These are phyloP conservation scores for Phlebiopsis gigantea DNA, from an alignment of 768 basidiomycete species.

Conservation along the genomic window DNA sequence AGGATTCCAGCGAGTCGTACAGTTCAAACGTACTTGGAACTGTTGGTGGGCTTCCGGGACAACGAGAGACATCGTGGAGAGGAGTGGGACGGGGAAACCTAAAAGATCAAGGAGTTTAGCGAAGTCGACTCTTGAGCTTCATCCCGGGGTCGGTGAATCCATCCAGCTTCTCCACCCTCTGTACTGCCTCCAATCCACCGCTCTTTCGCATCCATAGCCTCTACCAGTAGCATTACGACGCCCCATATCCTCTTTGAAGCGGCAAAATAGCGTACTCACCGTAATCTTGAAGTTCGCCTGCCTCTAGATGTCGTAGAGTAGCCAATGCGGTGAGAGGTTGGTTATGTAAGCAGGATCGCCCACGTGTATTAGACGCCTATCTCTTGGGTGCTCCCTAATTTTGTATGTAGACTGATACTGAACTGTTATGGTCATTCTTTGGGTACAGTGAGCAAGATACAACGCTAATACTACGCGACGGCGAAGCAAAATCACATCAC, in stretches of 20 bases:
- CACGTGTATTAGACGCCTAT: not conserved
- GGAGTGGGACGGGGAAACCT: not conserved
- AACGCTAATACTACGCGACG: not conserved
- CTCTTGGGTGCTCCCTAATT: not conserved
- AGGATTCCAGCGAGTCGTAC: not conserved
- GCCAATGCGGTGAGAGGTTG: not conserved
- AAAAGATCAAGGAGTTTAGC: not conserved
- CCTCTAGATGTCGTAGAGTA: not conserved
- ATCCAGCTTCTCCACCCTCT: constrained; percentile 10
- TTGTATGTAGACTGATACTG: too few relatives aligned
- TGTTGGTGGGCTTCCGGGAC: constrained; percentile 93
- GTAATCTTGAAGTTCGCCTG: constrained; percentile 9
- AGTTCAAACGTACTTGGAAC: constrained; percentile 66
- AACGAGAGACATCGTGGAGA: constrained; percentile 86
- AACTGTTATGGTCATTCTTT: not conserved
- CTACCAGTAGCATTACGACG: not conserved
- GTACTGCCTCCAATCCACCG: not conserved
- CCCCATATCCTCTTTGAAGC: not conserved
- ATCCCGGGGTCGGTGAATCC: constrained; percentile 5
- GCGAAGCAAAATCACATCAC: not conserved
- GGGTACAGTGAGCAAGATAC: not conserved
- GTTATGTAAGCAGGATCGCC: constrained; percentile 1
- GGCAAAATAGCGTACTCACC: constrained; percentile 8
- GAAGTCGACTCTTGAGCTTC: not conserved
- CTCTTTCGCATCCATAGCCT: not conserved